Evolutionary conservation across 1,284 basidiomycete genomes (phyloP).

Genomic region (Phylloporus gajari): DNA sequence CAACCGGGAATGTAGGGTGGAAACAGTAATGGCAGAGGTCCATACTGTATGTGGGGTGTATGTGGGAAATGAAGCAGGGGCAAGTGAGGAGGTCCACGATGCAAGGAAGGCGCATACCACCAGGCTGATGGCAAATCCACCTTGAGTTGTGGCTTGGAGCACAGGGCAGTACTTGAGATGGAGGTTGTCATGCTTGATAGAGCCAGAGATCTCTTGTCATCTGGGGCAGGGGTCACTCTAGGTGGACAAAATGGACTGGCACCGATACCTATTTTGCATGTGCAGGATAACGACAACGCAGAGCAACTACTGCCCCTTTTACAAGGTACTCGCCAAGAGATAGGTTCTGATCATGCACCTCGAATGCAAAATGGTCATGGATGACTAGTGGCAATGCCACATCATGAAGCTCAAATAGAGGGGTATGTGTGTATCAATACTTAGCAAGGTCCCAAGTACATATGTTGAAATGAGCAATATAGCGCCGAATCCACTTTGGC

Average conservation of each 20-base stretch:
- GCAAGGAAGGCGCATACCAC: slow-evolving; percentile 21
- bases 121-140: slow-evolving; percentile 24
- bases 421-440: too few relatives aligned
- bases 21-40: slow-evolving; percentile 22
- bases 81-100: slow-evolving; percentile 14
- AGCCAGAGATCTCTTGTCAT: slow-evolving; percentile 5
- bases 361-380: too few relatives aligned
- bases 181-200: slow-evolving; percentile 2
- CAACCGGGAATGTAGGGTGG: slow-evolving; percentile 33
- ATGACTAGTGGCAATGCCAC: too few relatives aligned
- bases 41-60: slow-evolving; percentile 27
- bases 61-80: slow-evolving; percentile 29
- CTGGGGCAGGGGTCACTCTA: background rate
- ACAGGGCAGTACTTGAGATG: background rate
- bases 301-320: too few relatives aligned
- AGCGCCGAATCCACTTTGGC: too few relatives aligned
- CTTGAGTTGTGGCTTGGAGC: slow-evolving; percentile 16
- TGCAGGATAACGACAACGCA: too few relatives aligned
- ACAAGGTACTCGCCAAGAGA: too few relatives aligned
- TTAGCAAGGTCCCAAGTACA: too few relatives aligned
- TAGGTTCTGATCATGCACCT: too few relatives aligned
- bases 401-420: too few relatives aligned
- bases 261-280: too few relatives aligned
- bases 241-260: slow-evolving; percentile 5
- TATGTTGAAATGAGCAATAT: too few relatives aligned